Percentiles rank a stretch among this genome's conserved stretches.
These are phyloP conservation scores for Globisporangium mamillatum DNA, from an alignment of 352 stramenopile genomes.

Conservation along the genomic window DNA sequence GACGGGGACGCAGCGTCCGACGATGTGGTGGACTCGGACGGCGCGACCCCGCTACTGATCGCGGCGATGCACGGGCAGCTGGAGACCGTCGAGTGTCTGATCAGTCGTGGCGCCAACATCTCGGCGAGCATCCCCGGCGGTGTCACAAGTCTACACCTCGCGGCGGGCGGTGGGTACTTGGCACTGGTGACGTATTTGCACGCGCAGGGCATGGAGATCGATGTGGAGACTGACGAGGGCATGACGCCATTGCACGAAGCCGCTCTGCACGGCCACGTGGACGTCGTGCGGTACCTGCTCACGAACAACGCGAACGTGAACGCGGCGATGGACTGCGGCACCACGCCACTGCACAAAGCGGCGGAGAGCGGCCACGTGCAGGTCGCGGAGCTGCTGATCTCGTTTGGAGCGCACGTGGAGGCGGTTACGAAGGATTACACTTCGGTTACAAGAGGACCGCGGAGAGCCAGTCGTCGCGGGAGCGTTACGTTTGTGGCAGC, in stretches of 20 bases:
- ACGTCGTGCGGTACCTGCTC: slow-evolving; percentile 39
- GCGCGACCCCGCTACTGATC: slow-evolving; percentile 53
- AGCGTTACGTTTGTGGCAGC: slow-evolving; percentile 15
- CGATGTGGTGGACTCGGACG: slow-evolving; percentile 27
- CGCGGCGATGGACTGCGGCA: slow-evolving; percentile 44
- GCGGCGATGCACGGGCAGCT: slow-evolving; percentile 58
- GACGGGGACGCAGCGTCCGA: slow-evolving; percentile 9
- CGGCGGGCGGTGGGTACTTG: slow-evolving; percentile 40
- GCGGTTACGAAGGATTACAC: slow-evolving; percentile 54
- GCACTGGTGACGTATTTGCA: slow-evolving; percentile 43
- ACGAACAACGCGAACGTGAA: slow-evolving; percentile 44
- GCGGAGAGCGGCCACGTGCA: slow-evolving; percentile 50
- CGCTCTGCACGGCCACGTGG: slow-evolving; percentile 39
- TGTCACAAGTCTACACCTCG: slow-evolving; percentile 48
- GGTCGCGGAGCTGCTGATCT: slow-evolving; percentile 49
- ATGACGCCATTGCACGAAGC: slow-evolving; percentile 55
- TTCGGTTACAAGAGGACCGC: slow-evolving; percentile 20
- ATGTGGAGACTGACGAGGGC: slow-evolving; percentile 34
- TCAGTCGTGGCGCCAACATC: slow-evolving; percentile 40
- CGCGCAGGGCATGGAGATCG: slow-evolving; percentile 33
- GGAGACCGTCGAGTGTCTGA: slow-evolving; percentile 48
- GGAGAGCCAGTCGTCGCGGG: slow-evolving; percentile 14
- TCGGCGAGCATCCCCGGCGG: slow-evolving; percentile 40
- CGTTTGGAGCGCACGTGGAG: slow-evolving; percentile 51
- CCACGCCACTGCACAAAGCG: slow-evolving; percentile 48